These are phyloP conservation scores for Pistacia atlantica DNA, from an alignment of 345 rosid genomes.

Conservation along the genomic window DNA sequence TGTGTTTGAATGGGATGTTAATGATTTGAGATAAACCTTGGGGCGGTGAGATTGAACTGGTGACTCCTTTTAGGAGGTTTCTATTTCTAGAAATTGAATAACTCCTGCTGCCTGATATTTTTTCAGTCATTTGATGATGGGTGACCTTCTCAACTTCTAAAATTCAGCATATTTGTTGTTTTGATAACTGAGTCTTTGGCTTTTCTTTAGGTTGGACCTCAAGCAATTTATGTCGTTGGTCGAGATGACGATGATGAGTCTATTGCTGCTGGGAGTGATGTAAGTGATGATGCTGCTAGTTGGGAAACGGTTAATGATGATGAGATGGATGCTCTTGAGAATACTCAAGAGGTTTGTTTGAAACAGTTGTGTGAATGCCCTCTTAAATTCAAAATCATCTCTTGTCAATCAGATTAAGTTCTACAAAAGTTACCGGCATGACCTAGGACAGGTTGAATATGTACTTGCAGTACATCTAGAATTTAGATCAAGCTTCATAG, in stretches of 20 bases:
- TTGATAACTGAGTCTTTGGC: constrained; percentile 20
- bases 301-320: constrained; percentile 95
- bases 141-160: constrained; percentile 15
- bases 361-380: constrained; percentile 12
- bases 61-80: constrained; percentile 2
- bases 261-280: constrained; percentile 78
- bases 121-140: constrained; percentile 9
- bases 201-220: constrained; percentile 88
- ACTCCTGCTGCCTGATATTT: background rate
- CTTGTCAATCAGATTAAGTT: constrained; percentile 1
- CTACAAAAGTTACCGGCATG: background rate
- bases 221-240: constrained; percentile 93
- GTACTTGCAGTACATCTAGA: background rate
- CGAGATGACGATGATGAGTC: constrained; percentile 94
- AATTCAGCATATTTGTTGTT: constrained; percentile 21
- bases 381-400: constrained; percentile 13
- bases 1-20: background rate
- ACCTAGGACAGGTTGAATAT: background rate
- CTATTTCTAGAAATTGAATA: background rate
- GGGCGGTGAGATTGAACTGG: background rate
- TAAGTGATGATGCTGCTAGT: constrained; percentile 91
- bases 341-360: constrained; percentile 72
- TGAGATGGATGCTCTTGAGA: constrained; percentile 59
- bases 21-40: background rate
- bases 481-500: background rate